A percentile compares a stretch with the other conserved stretches of the same genome.
phyloP scores from a whole-genome alignment of 179 eudicot species.

The Camellia oleifera region DNA sequence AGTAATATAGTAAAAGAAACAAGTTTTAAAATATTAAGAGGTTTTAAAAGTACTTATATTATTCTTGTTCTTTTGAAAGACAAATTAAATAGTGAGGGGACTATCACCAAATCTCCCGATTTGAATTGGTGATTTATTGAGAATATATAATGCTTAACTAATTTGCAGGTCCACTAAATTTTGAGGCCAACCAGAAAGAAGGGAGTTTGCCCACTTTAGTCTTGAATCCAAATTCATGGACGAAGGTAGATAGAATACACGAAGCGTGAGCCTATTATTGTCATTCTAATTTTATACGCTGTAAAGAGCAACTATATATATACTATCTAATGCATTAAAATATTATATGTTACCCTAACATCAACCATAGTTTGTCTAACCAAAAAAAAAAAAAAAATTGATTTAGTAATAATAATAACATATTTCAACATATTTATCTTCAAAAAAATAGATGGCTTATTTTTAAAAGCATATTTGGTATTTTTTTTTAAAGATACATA shows the following conservation, averaged over 20 bases:
- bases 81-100: too few relatives aligned
- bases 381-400: too few relatives aligned
- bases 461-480: too few relatives aligned
- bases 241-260: slow-evolving; percentile 17
- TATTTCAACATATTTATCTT: too few relatives aligned
- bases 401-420: too few relatives aligned
- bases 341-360: neutral
- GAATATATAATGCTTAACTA: neutral
- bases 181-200: slow-evolving; percentile 1
- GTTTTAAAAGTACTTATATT: too few relatives aligned
- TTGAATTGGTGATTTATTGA: neutral
- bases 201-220: slow-evolving; percentile 13
- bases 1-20: too few relatives aligned
- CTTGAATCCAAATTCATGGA: slow-evolving; percentile 24
- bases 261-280: neutral
- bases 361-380: neutral
- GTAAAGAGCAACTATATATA: neutral
- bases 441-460: too few relatives aligned
- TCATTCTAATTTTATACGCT: neutral
- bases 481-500: too few relatives aligned
- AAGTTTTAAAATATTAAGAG: too few relatives aligned
- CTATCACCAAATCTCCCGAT: neutral
- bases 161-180: slow-evolving; percentile 20
- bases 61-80: too few relatives aligned
- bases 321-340: neutral